Evolutionary conservation across 169 alveolate species (phyloP), one percentile per base, ranked within the genome.

Genomic region (Babesia caballi): DNA sequence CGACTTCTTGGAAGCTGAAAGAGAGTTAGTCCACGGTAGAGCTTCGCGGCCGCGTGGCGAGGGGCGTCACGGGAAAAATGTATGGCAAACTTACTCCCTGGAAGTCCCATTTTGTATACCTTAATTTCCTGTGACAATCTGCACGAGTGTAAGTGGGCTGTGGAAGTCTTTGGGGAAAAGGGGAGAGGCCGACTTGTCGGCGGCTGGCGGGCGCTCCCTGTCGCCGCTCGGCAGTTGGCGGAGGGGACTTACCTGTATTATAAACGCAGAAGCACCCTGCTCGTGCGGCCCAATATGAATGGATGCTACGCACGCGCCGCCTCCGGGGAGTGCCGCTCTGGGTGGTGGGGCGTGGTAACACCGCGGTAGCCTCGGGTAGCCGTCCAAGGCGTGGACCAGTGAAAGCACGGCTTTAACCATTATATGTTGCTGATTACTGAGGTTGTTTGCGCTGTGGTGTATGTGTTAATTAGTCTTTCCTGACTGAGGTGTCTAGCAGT

Each of bases 1-100:
- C 53, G 35, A 56, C 54, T 67, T 50, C 27, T 59, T 49, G 51
- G 84, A 19, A 14, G 28, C 83, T 66, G 70, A 15, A 42, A 25
- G 23, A 23, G 17, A 6, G 52, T 67, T 5, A 32, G 4, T 9
- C 42, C 53, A 5, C 30, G 27, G 9, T 15, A 21, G 4, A 9
- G 21, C 36, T 27, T 32, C 27, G 3, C 30, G 11, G n/a, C 17
- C 49, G 23, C 53, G 23, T 23, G 60, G 40, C 38, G 14, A 15
- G 9, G 23, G 36, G 36, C 41, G 27, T 14, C 66, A 19, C 41
- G 19, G 21, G 17, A 12, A 28, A 8, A 14, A 14, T 11, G 35
- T 12, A 56, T 5, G 3, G 2, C 4, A 33, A 56, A 56, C 66
- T 33, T 32, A 56, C 66, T 17, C 47, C 32, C 66, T 4, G 66